Evolutionary conservation across 2,329 filamentous ascomycete genomes (phyloP), one percentile per base, ranked within the genome.

Genomic region (Scedosporium dehoogii): DNA sequence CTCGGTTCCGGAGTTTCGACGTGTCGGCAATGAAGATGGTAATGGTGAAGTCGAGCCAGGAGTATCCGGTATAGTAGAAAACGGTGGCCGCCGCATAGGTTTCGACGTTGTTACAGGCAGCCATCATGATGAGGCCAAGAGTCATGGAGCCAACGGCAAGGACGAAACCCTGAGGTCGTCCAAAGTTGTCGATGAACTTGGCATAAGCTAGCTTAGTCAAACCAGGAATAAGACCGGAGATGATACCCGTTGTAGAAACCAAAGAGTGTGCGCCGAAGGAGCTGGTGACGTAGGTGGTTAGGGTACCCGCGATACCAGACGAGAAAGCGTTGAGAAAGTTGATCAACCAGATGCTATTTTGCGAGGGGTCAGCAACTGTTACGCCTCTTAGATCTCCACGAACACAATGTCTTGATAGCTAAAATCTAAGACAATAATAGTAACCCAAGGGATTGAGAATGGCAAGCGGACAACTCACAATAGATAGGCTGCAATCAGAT

Each of bases 1-100:
- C 84, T 69, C 88, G 81, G 72, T 88, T 88, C 67, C 82, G 79
- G 18, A 90, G 76, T 12, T 81, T 79, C 2, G 86, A 86, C 0
- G 85, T 88, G 67, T 91, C 88, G 63, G 86, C 83, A 62, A 87
- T 83, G 70, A 90, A 85, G 61, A 90, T 79, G 48, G 74, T 76
- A 38, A 77, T 69, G 66, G 72, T 75, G 69, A 77, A 79, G 66
- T 70, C 72, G 55, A 77, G 56, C 38, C 38, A 38, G 38, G 66
- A 69, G 51, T 78, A 76, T 63, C 88, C 88, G 56, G 87, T 81
- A 63, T 80, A 81, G 69, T 88, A 89, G 65, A 90, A 85, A 1
- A 89, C 85, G 66, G 85, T 79, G 2, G 83, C 85, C 1, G 85
- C 85, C 55, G 83, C 82, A 69, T 86, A 89, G 0, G 80, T 83